A percentile compares a stretch with the other conserved stretches of the same genome.
These are phyloP conservation scores for Cystobasidium pallidum DNA, from an alignment of 1,284 basidiomycete genomes.

Conservation along the genomic window DNA sequence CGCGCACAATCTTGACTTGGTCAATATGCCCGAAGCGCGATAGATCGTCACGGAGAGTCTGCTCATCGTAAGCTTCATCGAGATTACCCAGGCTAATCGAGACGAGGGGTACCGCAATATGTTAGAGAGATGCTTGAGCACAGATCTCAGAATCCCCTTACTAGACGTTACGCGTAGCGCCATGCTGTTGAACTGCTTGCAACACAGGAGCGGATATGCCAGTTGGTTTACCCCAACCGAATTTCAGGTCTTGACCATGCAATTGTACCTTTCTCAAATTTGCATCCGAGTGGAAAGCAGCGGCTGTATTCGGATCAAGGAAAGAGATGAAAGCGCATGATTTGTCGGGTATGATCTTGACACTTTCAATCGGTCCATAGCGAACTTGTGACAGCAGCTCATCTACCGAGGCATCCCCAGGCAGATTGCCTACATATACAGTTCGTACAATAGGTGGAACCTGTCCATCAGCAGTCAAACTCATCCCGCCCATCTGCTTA, in stretches of 20 bases:
- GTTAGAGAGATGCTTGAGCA: background rate
- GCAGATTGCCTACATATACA: slow-evolving; percentile 96
- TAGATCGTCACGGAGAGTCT: slow-evolving; percentile 82
- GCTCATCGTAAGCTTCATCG: slow-evolving; percentile 83
- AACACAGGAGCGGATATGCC: slow-evolving; percentile 82
- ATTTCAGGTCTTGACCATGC: slow-evolving; percentile 90
- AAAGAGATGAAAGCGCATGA: slow-evolving; percentile 98
- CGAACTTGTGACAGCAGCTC: slow-evolving; percentile 97
- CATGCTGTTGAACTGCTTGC: slow-evolving; percentile 82
- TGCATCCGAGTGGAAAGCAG: slow-evolving; percentile 92
- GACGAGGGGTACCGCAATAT: background rate
- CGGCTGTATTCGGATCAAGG: slow-evolving; percentile 84
- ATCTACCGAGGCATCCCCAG: slow-evolving; percentile 92
- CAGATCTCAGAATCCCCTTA: background rate
- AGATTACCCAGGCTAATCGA: slow-evolving; percentile 71
- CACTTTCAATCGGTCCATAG: slow-evolving; percentile 93
- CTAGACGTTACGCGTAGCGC: slow-evolving; percentile 90
- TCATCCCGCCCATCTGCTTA: slow-evolving; percentile 25
- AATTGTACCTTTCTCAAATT: slow-evolving; percentile 87
- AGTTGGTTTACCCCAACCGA: slow-evolving; percentile 91
- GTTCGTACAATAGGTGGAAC: slow-evolving; percentile 62
- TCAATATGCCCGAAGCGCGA: slow-evolving; percentile 91
- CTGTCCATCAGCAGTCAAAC: slow-evolving; percentile 1
- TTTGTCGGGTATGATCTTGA: slow-evolving; percentile 95
- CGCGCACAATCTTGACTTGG: slow-evolving; percentile 94